phyloP scores from a whole-genome alignment of 305 asterid genomes.

The Fraxinus platypoda region DNA sequence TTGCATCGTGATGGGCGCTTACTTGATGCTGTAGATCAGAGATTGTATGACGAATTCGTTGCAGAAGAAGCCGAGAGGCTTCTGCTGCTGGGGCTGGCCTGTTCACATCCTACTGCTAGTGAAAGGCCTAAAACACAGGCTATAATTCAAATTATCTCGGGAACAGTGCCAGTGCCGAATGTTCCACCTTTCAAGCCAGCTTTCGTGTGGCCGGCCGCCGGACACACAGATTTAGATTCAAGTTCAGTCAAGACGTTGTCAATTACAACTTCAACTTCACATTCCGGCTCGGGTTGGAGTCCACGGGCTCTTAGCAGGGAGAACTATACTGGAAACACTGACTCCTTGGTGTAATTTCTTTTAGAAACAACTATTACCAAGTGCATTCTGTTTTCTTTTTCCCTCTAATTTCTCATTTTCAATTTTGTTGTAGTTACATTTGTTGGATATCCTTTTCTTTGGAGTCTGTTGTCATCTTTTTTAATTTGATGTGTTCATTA shows the following conservation, averaged over 20 bases:
- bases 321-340: constrained; percentile 28
- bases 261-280: constrained; percentile 31
- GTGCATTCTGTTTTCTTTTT: constrained; percentile 19
- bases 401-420: constrained; percentile 16
- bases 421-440: constrained; percentile 16
- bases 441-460: not conserved
- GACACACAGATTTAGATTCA: constrained; percentile 31
- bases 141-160: constrained; percentile 64
- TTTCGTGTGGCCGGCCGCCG: constrained; percentile 71
- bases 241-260: constrained; percentile 32
- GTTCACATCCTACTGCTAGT: constrained; percentile 71
- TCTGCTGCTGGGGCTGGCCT: constrained; percentile 68
- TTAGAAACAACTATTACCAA: constrained; percentile 4
- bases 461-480: not conserved
- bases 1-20: constrained; percentile 69
- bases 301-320: constrained; percentile 60
- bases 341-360: constrained; percentile 46
- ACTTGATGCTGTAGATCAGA: constrained; percentile 68
- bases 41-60: constrained; percentile 49
- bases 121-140: constrained; percentile 76
- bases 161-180: constrained; percentile 49
- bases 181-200: constrained; percentile 89
- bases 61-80: constrained; percentile 65
- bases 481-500: not conserved
- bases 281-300: constrained; percentile 54